Percentiles rank a stretch among this genome's conserved stretches.
Conservation (phyloP, 495 filamentous ascomycete species). For the Daldinia childiae region DNA sequence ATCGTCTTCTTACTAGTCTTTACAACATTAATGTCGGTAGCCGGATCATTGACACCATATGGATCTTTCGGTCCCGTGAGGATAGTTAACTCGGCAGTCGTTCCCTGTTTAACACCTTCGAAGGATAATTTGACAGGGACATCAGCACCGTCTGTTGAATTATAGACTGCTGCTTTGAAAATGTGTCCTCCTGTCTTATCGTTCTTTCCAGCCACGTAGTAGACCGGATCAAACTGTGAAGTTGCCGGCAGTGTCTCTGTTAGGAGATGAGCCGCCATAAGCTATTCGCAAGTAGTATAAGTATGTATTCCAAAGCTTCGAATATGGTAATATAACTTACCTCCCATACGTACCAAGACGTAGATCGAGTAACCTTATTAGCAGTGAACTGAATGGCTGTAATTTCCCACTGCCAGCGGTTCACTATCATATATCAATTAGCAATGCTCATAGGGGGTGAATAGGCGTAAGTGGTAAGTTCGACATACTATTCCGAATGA, state of each 20-base stretch:
- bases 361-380: conserved; percentile 61
- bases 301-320: conserved; percentile 13
- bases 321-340: conserved; percentile 49
- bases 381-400: conserved; percentile 62
- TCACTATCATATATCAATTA: conserved; percentile 35
- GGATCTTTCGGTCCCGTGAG: conserved; percentile 62
- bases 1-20: conserved; percentile 55
- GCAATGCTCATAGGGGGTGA: not conserved
- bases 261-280: conserved; percentile 63
- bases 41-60: conserved; percentile 52
- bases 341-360: conserved; percentile 54
- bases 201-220: conserved; percentile 63
- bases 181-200: conserved; percentile 50
- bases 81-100: conserved; percentile 64
- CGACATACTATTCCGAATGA: conserved; percentile 47
- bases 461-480: not conserved
- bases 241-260: conserved; percentile 62
- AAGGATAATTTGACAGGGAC: conserved; percentile 64
- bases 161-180: conserved; percentile 75
- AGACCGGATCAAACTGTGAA: conserved; percentile 62
- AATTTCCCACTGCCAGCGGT: conserved; percentile 56
- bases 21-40: conserved; percentile 49
- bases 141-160: conserved; percentile 58
- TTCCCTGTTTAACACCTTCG: conserved; percentile 58
- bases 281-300: conserved; percentile 48